A percentile compares a stretch with the other conserved stretches of the same genome.
These are phyloP conservation scores for Arctostaphylos glauca DNA, from an alignment of 148 eudicot species.

Conservation along the genomic window DNA sequence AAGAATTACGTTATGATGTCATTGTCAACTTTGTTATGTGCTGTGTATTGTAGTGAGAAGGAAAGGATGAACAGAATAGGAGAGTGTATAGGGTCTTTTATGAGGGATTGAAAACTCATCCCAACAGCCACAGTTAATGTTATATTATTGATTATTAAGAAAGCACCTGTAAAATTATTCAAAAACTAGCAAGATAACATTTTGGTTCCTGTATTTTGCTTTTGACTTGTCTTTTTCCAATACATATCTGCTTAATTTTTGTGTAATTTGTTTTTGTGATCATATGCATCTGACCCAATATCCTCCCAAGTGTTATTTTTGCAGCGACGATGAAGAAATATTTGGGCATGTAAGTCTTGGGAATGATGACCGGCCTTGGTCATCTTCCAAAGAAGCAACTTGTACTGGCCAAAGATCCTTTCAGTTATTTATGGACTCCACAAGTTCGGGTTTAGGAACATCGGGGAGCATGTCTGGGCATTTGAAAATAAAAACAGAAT, in stretches of 20 bases:
- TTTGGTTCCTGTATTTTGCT: neutral
- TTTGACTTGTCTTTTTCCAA: neutral
- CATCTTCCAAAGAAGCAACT: slow-evolving; percentile 52
- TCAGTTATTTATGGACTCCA: slow-evolving; percentile 39
- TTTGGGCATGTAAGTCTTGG: slow-evolving; percentile 54
- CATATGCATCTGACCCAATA: slow-evolving; percentile 49
- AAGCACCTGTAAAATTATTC: neutral
- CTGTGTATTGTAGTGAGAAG: neutral
- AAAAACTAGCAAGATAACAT: neutral
- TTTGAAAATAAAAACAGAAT: slow-evolving; percentile 39
- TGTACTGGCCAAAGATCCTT: slow-evolving; percentile 39
- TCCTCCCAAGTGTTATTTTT: slow-evolving; percentile 72
- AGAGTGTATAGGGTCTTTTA: neutral
- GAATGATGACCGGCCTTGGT: slow-evolving; percentile 57
- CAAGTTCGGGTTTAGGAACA: slow-evolving; percentile 43
- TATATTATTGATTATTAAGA: neutral
- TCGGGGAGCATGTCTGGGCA: slow-evolving; percentile 31
- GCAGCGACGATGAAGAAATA: slow-evolving; percentile 57
- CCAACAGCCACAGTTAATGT: neutral
- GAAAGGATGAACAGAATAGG: neutral
- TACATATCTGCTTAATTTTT: neutral
- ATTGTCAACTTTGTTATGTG: neutral
- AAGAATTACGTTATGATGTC: too few relatives aligned
- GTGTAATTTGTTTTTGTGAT: slow-evolving; percentile 19
- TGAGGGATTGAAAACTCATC: neutral